Conservation (phyloP, 2,329 filamentous ascomycete genomes). For the Nemania sp. region DNA sequence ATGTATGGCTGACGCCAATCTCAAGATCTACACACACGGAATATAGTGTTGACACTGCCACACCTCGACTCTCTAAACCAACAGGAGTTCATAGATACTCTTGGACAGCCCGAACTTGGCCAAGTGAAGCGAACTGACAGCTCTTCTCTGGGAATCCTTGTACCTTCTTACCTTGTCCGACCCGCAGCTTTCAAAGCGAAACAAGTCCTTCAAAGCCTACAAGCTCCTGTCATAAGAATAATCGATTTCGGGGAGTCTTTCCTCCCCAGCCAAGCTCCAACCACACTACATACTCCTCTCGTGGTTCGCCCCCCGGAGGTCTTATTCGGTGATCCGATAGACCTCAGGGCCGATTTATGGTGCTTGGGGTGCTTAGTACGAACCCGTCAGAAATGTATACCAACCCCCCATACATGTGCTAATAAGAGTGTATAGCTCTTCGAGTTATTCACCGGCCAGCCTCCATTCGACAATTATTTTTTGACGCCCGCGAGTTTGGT, state of each 20-base stretch:
- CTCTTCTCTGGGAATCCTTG: background rate
- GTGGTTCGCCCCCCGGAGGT: constrained; percentile 25
- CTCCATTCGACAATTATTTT: constrained; percentile 19
- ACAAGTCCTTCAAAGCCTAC: background rate
- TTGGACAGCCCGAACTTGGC: constrained; percentile 14
- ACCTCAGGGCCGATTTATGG: constrained; percentile 27
- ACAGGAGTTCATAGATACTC: background rate
- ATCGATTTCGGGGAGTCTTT: constrained; percentile 36
- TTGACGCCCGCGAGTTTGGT: constrained; percentile 8
- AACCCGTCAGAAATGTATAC: background rate
- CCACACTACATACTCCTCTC: constrained; percentile 23
- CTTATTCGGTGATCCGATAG: constrained; percentile 23
- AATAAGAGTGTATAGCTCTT: constrained; percentile 16
- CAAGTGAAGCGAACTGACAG: constrained; percentile 13
- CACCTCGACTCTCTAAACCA: constrained; percentile 14
- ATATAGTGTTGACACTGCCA: constrained; percentile 17
- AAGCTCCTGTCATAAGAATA: constrained; percentile 23
- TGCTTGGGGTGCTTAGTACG: constrained; percentile 30
- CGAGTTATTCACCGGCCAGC: constrained; percentile 26
- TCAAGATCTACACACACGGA: constrained; percentile 24
- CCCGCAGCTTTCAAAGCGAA: constrained; percentile 7
- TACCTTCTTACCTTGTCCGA: constrained; percentile 29
- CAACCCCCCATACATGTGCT: constrained; percentile 2
- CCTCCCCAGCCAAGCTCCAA: background rate
- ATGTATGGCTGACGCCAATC: background rate